Percentiles rank a stretch among this genome's conserved stretches.
These are phyloP conservation scores for Inonotus obliquus DNA, from an alignment of 1,284 basidiomycete genomes.

Conservation along the genomic window DNA sequence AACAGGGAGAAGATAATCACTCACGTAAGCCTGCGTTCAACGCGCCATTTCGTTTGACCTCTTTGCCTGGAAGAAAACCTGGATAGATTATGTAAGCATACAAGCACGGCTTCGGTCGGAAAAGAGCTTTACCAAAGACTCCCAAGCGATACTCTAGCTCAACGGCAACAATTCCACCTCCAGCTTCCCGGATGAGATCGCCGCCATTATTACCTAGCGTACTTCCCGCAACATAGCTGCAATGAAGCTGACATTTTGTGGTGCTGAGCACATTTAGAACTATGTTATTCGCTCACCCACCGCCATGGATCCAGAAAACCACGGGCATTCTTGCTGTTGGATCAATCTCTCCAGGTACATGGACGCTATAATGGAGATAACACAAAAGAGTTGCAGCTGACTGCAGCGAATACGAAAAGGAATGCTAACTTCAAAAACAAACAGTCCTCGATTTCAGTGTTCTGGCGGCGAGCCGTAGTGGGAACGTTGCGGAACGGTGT, in stretches of 20 bases:
- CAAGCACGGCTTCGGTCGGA: neutral
- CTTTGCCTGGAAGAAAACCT: slow-evolving; percentile 28
- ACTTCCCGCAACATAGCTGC: neutral
- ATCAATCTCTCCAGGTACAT: slow-evolving; percentile 22
- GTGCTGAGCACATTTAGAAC: neutral
- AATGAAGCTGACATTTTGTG: neutral
- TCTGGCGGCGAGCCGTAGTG: neutral
- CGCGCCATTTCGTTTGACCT: slow-evolving; percentile 25
- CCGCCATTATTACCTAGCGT: slow-evolving; percentile 13
- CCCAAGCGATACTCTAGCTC: slow-evolving; percentile 20
- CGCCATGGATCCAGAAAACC: slow-evolving; percentile 34
- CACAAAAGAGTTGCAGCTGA: neutral
- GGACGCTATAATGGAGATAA: too few species aligned
- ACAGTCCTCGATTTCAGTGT: slow-evolving; percentile 1
- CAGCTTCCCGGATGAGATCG: slow-evolving; percentile 13
- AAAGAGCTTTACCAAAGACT: slow-evolving; percentile 9
- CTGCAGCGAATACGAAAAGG: neutral
- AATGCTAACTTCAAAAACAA: slow-evolving; percentile 2
- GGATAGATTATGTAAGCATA: neutral
- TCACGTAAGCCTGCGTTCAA: slow-evolving; percentile 28
- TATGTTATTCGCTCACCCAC: slow-evolving; percentile 27
- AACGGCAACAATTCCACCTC: slow-evolving; percentile 9
- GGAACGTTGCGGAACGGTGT: neutral
- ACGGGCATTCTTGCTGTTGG: slow-evolving; percentile 26
- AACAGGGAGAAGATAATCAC: neutral